These are phyloP conservation scores for Penicillium freii DNA, from an alignment of 2,329 filamentous ascomycete species.

Conservation along the genomic window DNA sequence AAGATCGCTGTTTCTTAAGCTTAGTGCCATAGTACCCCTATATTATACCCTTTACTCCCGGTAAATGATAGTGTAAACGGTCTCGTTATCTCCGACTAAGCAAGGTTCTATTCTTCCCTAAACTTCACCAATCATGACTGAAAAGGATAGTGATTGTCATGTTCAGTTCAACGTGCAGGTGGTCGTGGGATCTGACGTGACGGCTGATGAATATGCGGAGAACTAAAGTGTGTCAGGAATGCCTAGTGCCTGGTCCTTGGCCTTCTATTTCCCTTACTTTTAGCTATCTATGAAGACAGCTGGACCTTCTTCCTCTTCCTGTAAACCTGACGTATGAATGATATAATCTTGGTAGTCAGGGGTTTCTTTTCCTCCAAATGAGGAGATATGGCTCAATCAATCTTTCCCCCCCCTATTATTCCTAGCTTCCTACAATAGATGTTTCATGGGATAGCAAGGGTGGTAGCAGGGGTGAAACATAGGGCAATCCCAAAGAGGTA, in stretches of 20 bases:
- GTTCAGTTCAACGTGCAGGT: too few relatives aligned
- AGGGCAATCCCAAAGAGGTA: slow-evolving; percentile 17
- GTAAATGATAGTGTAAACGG: too few relatives aligned
- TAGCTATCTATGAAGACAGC: background rate
- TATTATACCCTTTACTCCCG: background rate
- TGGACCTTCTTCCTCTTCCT: background rate
- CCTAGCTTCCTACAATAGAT: background rate
- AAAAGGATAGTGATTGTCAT: too few relatives aligned
- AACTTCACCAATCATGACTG: too few relatives aligned
- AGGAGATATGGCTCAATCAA: background rate
- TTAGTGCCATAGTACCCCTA: background rate
- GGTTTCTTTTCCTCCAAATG: background rate
- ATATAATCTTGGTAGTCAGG: background rate
- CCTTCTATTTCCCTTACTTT: background rate
- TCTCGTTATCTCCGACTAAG: too few relatives aligned
- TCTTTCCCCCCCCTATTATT: background rate
- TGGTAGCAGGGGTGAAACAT: background rate
- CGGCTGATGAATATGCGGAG: too few relatives aligned
- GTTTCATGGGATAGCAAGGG: background rate
- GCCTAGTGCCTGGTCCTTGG: background rate
- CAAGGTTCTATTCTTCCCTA: too few relatives aligned
- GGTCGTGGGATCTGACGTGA: too few relatives aligned
- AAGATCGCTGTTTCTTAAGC: background rate
- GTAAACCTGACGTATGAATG: background rate
- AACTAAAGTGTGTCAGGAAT: too few relatives aligned